Percentiles rank a stretch among this genome's conserved stretches.
phyloP scores from a whole-genome alignment of 1,284 basidiomycete genomes.

The Amylostereum chailletii region DNA sequence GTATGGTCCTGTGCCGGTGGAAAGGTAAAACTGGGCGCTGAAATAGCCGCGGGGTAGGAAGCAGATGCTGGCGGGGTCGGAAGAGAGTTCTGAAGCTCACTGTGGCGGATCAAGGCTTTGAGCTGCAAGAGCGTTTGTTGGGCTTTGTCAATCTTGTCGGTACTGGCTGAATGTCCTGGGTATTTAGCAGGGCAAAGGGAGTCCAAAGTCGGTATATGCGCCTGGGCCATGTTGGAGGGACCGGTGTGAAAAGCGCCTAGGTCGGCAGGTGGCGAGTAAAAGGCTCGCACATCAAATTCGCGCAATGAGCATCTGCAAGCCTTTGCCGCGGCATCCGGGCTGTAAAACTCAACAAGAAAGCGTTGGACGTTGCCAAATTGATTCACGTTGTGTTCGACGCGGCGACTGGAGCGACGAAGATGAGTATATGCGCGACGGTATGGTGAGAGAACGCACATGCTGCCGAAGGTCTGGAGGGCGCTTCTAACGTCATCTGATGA shows the following conservation, averaged over 20 bases:
- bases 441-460: slow-evolving; percentile 25
- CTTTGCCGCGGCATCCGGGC: slow-evolving; percentile 16
- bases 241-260: slow-evolving; percentile 13
- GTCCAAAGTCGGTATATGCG: no score
- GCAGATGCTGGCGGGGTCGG: no score
- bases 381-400: slow-evolving; percentile 7
- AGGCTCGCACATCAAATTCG: slow-evolving; percentile 16
- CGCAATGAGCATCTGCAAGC: slow-evolving; percentile 15
- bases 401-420: slow-evolving; percentile 10
- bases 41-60: no score
- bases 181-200: no score
- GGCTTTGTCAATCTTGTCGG: no score
- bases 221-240: no score
- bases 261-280: slow-evolving; percentile 14
- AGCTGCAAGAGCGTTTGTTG: no score
- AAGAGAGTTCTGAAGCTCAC: no score
- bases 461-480: slow-evolving; percentile 23
- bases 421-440: background rate
- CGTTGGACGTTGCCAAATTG: slow-evolving; percentile 8
- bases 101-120: no score
- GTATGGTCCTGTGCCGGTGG: no score
- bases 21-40: no score
- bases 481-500: slow-evolving; percentile 19
- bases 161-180: no score
- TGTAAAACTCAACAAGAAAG: slow-evolving; percentile 21